phyloP scores from a whole-genome alignment of 441 rosid genomes.

The Dalechampia spathulata region DNA sequence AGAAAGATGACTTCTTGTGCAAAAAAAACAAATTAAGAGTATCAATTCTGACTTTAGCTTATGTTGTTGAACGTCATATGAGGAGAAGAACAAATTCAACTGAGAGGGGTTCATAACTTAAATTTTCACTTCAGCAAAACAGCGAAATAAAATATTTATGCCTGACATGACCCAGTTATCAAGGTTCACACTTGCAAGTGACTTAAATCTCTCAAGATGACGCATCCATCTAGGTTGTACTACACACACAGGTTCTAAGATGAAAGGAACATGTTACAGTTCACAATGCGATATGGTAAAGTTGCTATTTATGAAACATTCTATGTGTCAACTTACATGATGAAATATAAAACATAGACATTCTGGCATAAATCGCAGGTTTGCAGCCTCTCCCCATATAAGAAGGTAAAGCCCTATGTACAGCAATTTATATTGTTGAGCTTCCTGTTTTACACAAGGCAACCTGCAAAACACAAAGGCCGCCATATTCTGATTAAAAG shows the following conservation, averaged over 20 bases:
- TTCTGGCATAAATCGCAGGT: conserved; percentile 93
- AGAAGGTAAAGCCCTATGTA: conserved; percentile 93
- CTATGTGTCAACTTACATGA: conserved; percentile 54
- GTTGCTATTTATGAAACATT: conserved; percentile 3
- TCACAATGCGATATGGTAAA: not conserved
- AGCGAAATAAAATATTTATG: not conserved
- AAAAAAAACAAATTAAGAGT: not conserved
- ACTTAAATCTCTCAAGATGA: not conserved
- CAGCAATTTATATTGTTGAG: conserved; percentile 75
- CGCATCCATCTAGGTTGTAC: not conserved
- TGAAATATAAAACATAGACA: conserved; percentile 94
- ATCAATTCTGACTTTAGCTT: not conserved
- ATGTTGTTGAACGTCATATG: not conserved
- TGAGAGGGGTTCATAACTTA: not conserved
- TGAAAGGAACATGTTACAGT: not conserved
- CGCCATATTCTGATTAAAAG: not conserved
- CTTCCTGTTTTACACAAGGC: conserved; percentile 76
- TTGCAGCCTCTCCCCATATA: conserved; percentile 99
- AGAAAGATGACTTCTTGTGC: not conserved
- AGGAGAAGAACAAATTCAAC: not conserved
- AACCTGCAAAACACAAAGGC: conserved; percentile 40
- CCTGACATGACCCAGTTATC: too few relatives aligned
- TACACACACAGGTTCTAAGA: not conserved
- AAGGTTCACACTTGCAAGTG: not conserved
- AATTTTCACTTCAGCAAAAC: not conserved